Evolutionary conservation across 306 rosid species (phyloP), one percentile per base, ranked within the genome.

Genomic region (Rosa lucieae): DNA sequence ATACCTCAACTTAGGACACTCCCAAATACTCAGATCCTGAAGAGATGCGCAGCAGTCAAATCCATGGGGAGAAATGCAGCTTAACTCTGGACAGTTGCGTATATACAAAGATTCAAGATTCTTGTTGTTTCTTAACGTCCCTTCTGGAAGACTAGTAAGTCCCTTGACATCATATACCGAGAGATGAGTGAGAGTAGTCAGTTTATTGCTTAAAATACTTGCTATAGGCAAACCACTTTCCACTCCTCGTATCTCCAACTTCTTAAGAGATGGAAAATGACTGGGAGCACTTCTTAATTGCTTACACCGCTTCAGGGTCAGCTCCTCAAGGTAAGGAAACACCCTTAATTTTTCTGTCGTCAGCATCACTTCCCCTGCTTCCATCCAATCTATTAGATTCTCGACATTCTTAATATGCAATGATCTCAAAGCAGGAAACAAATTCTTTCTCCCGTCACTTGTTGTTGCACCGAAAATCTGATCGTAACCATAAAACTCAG

Each of bases 231-330:
- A 35, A n/a, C 10, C 14, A 0, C 14, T 32, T 32, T 29, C 1
- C n/a, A 13, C 0, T 1, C 1, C 0, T 1, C 1, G 0, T 13
- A 35, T 65, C 21, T 5, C 43, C 70, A 65, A 6, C 44, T 65
- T 65, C 70, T 35, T 0, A 11, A 65, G 70, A 29, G 44, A 35
- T 32, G 70, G 70, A 65, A 65, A 65, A 65, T 65, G 46, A 35
- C 0, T 65, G 0, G 70, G 70, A 13, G 70, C 70, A 32, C 4
- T 29, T 13, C 0, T 12, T 43, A 63, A 12, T 29, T 29, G 2
- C 3, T 12, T 0, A 11, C 67, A 62, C 2, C 0, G 2, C 6
- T 0, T 0, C 18, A 29, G 0, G 1, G 18, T 0, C 6, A 62
- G 20, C 68, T 63, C 43, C 42, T 63, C 68, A 13, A 63, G 68